phyloP scores from a whole-genome alignment of 2,329 filamentous ascomycete genomes.

The Verticillium albo-atrum region DNA sequence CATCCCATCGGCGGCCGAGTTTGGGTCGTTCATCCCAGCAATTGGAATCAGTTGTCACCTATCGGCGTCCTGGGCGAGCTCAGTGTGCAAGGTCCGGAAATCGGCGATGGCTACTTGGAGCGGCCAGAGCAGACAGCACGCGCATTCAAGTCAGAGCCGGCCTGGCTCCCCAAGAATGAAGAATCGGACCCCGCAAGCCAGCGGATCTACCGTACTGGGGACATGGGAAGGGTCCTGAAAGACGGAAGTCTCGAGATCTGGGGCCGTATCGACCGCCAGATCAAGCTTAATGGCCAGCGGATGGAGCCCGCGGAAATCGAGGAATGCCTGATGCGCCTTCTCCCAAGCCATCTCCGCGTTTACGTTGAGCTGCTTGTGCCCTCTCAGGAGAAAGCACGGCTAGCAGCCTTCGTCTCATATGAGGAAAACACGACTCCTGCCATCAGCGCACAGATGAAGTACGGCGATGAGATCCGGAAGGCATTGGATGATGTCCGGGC shows the following conservation, averaged over 20 bases:
- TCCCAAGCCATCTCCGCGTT: neutral
- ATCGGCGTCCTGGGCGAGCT: slow-evolving; percentile 16
- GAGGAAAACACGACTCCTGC: neutral
- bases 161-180: neutral
- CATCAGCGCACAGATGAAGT: neutral
- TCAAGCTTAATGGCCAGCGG: slow-evolving; percentile 28
- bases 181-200: neutral
- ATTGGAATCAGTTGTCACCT: slow-evolving; percentile 12
- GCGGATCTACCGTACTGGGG: slow-evolving; percentile 18
- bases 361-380: neutral
- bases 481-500: neutral
- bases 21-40: slow-evolving; percentile 15
- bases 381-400: neutral
- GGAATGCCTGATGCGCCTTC: slow-evolving; percentile 10
- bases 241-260: slow-evolving; percentile 18
- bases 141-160: slow-evolving; percentile 3
- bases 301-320: slow-evolving; percentile 27
- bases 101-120: neutral
- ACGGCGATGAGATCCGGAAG: neutral
- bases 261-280: slow-evolving; percentile 22
- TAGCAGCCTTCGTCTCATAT: neutral
- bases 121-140: neutral
- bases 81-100: slow-evolving; percentile 11
- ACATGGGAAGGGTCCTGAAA: slow-evolving; percentile 14
- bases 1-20: slow-evolving; percentile 1